phyloP scores from a whole-genome alignment of 2,329 filamentous ascomycete genomes.

The Didymella segeticola region DNA sequence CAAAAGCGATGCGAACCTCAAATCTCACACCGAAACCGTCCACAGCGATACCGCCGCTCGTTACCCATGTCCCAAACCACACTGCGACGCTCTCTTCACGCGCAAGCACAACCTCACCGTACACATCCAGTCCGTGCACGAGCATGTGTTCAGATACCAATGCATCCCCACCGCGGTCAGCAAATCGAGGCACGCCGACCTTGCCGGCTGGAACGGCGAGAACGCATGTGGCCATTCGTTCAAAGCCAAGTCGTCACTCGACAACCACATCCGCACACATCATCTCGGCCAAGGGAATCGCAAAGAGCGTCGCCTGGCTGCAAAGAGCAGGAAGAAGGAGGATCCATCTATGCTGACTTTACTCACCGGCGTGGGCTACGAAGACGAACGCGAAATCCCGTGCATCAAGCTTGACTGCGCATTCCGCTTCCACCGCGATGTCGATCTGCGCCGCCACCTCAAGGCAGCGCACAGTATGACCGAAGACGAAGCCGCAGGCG shows the following conservation, averaged over 20 bases:
- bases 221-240: slow-evolving; percentile 79
- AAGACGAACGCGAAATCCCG: slow-evolving; percentile 56
- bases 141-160: slow-evolving; percentile 75
- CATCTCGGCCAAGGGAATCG: slow-evolving; percentile 70
- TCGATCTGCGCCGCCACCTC: slow-evolving; percentile 64
- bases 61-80: slow-evolving; percentile 69
- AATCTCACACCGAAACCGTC: slow-evolving; percentile 74
- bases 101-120: slow-evolving; percentile 82
- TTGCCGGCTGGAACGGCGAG: slow-evolving; percentile 69
- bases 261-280: slow-evolving; percentile 83
- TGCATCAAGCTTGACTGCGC: slow-evolving; percentile 60
- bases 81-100: slow-evolving; percentile 79
- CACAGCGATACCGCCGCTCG: slow-evolving; percentile 63
- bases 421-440: slow-evolving; percentile 63
- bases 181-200: slow-evolving; percentile 55
- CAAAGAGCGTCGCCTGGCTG: slow-evolving; percentile 43
- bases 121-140: slow-evolving; percentile 79
- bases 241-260: slow-evolving; percentile 76
- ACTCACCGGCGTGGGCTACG: slow-evolving; percentile 65
- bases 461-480: slow-evolving; percentile 52
- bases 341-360: slow-evolving; percentile 48
- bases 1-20: slow-evolving; percentile 60
- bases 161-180: slow-evolving; percentile 76
- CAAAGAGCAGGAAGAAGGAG: slow-evolving; percentile 46
- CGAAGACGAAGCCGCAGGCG: slow-evolving; percentile 46